Conservation (phyloP, 495 filamentous ascomycete genomes). For the Rhypophila decipiens region DNA sequence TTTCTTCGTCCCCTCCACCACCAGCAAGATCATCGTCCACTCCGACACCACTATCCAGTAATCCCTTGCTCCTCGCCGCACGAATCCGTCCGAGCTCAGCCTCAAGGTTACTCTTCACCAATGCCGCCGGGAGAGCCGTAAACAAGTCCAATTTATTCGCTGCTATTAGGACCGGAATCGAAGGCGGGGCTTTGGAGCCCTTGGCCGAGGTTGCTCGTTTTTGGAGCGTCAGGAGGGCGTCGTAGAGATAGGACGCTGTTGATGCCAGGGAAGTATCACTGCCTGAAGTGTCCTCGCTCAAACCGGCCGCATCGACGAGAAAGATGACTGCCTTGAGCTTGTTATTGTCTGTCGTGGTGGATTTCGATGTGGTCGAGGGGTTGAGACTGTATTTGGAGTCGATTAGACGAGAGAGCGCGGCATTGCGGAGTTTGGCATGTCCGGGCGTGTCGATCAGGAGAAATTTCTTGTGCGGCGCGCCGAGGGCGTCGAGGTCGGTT, state of each 20-base stretch:
- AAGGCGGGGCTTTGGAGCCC: conserved; percentile 51
- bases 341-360: conserved; percentile 46
- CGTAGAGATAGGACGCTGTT: conserved; percentile 64
- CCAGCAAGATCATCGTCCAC: conserved; percentile 42
- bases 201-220: conserved; percentile 52
- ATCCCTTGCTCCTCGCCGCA: conserved; percentile 66
- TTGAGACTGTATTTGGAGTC: conserved; percentile 58
- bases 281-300: conserved; percentile 47
- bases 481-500: conserved; percentile 43
- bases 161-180: conserved; percentile 71
- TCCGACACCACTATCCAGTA: conserved; percentile 68
- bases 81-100: conserved; percentile 76
- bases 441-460: conserved; percentile 84
- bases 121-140: conserved; percentile 74
- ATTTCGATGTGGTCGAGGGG: conserved; percentile 44
- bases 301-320: conserved; percentile 74
- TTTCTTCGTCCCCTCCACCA: conserved; percentile 60
- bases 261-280: conserved; percentile 28
- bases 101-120: conserved; percentile 73
- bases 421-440: conserved; percentile 81
- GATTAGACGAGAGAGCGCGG: conserved; percentile 47
- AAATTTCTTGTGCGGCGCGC: conserved; percentile 59
- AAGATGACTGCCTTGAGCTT: conserved; percentile 75
- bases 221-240: conserved; percentile 75
- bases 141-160: conserved; percentile 96